Percentiles rank a stretch among this genome's conserved stretches.
Evolutionary conservation across 2,329 filamentous ascomycete species (phyloP).

Genomic region (Cercospora sesami): DNA sequence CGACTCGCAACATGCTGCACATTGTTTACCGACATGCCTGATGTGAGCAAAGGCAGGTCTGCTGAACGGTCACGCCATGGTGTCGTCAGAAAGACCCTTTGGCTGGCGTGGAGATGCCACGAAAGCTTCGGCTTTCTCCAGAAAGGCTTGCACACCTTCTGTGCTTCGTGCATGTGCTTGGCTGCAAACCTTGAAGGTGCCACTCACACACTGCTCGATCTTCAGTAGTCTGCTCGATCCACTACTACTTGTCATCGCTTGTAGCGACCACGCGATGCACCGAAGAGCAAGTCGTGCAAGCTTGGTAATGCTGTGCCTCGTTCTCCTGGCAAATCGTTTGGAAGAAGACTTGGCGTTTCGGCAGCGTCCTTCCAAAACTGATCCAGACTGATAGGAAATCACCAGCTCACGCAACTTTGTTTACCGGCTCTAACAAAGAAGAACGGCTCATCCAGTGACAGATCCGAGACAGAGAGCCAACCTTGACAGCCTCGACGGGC

Average conservation of each 20-base stretch:
- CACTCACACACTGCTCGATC: not conserved
- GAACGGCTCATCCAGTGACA: not conserved
- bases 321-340: too few species aligned
- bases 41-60: not conserved
- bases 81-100: not conserved
- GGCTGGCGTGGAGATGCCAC: not conserved
- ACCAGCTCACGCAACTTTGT: not conserved
- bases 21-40: not conserved
- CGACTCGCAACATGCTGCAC: not conserved
- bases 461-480: not conserved
- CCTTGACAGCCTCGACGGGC: not conserved
- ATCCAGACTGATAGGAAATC: not conserved
- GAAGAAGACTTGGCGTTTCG: too few species aligned
- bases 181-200: not conserved
- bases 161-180: not conserved
- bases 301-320: too few species aligned
- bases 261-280: too few species aligned
- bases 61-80: not conserved
- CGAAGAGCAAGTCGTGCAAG: too few species aligned
- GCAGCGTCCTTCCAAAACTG: not conserved
- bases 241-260: not conserved
- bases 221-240: not conserved
- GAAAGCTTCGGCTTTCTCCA: not conserved
- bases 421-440: not conserved
- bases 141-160: not conserved